Evolutionary conservation across 1,284 basidiomycete species (phyloP), one percentile per base, ranked within the genome.

Genomic region (Coriolopsis trogii): DNA sequence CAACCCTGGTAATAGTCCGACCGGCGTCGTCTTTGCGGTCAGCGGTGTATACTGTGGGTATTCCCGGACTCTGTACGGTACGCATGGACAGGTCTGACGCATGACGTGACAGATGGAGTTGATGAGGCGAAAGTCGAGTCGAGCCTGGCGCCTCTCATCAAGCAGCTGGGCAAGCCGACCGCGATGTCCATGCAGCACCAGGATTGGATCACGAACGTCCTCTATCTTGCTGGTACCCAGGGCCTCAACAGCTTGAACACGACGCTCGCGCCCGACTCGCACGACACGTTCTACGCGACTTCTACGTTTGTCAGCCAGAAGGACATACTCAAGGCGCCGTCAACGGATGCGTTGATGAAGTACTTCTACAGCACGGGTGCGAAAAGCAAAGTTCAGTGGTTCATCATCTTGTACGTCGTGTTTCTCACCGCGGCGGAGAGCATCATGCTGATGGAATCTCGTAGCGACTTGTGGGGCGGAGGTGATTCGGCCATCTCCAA

Each of bases 261-360:
- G 34, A 52, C 45, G 18, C 45, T 47, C 31, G 40, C 45, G 13
- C 51, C 51, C 0, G 51, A 52, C 29, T 18, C 26, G 6, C 41
- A 43, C 40, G 51, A 52, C 40, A 28, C 34, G 28, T 52, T 52
- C 45, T 52, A 39, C 21, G 51, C 51, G 21, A 47, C 51, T 6
- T 47, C 45, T 15, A 47, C 51, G 29, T 47, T 52, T 41, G 51
- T 52, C n/a, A 30, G 40, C 34, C 28, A 24, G 36, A 3, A 30
- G 15, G 45, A 43, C 40, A 39, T 37, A 20, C 41, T 52, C 33
- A 18, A 5, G 26, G 23, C 23, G 6, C 20, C 45, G 9, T 41
- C 51, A 21, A 21, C 51, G 4, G 51, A 52, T 25, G 51, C 51
- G 28, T 46, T 52, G 23, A 47, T 52, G 41, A 16, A 26, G 23